Evolutionary conservation across 208 protist genomes (phyloP), one percentile per base, ranked within the genome.

Genomic region (Trichomonas gallinae): DNA sequence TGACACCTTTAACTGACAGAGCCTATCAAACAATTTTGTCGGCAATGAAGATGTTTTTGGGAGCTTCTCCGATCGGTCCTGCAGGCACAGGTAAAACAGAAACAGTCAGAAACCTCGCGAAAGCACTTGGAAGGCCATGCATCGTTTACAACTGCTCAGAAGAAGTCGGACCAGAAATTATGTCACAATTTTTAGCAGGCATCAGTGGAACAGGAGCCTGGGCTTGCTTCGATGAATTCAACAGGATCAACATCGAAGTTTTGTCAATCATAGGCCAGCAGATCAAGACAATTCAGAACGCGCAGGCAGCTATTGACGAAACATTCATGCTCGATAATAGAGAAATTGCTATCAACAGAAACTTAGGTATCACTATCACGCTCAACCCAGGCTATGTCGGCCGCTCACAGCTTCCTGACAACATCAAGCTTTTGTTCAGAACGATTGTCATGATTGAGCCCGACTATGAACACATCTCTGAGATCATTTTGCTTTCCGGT

Each of bases 61-160:
- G 98, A n/a, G 97, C 98, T 48, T 97, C 97, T 11, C 98, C 98
- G 9, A 97, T 97, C 15, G 98, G 98, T 40, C 97, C 97, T 63
- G 98, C 98, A 49, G 98, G 98, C 21, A 98, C 98, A 38, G 98
- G 98, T 21, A 98, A 98, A 97, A 98, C 98, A 17, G 98, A 98
- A 97, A 46, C 98, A 36, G 97, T 97, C 38, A 98, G 98, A 96
- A 97, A 98, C 96, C 96, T 98, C n/a, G 98, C 97, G 21, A 98
- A 98, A 96, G 97, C 97, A 42, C 93, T 98, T 11, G 98, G 97
- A 23, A 96, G 97, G 31, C 96, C 97, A 63, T 98, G 97, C 97
- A 97, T 98, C 40, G 99, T 99, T 63, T 99, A 99, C 98, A 99
- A 99, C 97, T 99, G 99, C 98, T 99, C 98, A 31, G 99, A 99